Evolutionary conservation across 192 early-diverging fungal genomes (phyloP).

Genomic region (Physocladia obscura): DNA sequence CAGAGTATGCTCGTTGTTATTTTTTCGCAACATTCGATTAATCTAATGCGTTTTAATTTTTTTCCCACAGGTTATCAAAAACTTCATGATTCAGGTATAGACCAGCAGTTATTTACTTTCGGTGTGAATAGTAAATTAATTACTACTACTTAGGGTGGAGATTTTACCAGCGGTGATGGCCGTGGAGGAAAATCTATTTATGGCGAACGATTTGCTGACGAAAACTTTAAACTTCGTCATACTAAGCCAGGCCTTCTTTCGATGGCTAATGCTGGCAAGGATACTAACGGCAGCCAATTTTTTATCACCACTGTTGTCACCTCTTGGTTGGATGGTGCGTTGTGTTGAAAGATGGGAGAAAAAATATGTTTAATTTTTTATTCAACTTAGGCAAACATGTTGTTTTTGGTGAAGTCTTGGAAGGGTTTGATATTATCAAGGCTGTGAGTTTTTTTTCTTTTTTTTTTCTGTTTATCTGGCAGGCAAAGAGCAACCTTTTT

Average conservation of each 20-base stretch:
- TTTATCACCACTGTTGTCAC: conserved; percentile 57
- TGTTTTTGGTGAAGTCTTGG: conserved; percentile 57
- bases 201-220: conserved; percentile 88
- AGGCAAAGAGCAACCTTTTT: conserved; percentile 12
- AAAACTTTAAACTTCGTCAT: conserved; percentile 89
- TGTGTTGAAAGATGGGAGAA: not conserved
- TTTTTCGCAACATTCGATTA: conserved; percentile 12
- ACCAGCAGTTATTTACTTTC: not conserved
- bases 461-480: conserved; percentile 7
- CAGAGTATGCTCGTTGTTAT: conserved; percentile 28
- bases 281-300: conserved; percentile 86
- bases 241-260: conserved; percentile 71
- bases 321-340: conserved; percentile 51
- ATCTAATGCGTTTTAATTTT: conserved; percentile 17
- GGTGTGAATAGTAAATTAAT: too few relatives aligned
- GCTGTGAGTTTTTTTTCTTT: not conserved
- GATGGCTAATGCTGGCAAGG: conserved; percentile 64
- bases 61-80: conserved; percentile 40
- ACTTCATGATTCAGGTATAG: conserved; percentile 68
- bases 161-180: conserved; percentile 83
- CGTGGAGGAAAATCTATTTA: conserved; percentile 69
- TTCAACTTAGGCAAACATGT: conserved; percentile 54
- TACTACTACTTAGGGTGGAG: conserved; percentile 76
- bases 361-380: not conserved
- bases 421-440: conserved; percentile 55